Evolutionary conservation across 2,329 filamentous ascomycete genomes (phyloP).

Genomic region (Exophiala xenobiotica): DNA sequence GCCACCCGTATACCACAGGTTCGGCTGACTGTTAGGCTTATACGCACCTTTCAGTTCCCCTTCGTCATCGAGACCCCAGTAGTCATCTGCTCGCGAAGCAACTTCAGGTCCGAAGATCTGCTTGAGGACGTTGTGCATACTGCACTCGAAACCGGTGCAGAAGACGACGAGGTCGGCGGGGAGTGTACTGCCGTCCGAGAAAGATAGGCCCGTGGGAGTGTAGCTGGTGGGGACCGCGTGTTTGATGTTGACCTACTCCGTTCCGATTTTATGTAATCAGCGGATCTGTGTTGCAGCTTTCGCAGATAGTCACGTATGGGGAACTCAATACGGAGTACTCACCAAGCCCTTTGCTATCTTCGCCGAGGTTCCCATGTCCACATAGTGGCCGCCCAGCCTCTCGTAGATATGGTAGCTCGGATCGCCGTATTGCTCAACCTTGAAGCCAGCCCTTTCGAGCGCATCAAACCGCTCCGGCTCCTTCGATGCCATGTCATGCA

Average conservation of each 20-base stretch:
- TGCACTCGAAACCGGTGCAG: slow-evolving; percentile 47
- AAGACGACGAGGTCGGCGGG: slow-evolving; percentile 49
- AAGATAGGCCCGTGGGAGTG: slow-evolving; percentile 41
- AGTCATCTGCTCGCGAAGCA: slow-evolving; percentile 43
- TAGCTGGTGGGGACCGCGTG: slow-evolving; percentile 38
- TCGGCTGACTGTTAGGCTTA: slow-evolving; percentile 36
- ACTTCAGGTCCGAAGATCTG: slow-evolving; percentile 43
- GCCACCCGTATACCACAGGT: slow-evolving; percentile 43
- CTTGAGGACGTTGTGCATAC: slow-evolving; percentile 40
- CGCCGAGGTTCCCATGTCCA: slow-evolving; percentile 46
- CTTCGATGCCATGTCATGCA: slow-evolving; percentile 32
- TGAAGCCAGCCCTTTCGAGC: slow-evolving; percentile 44
- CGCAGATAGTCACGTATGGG: neutral
- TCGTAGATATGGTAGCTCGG: slow-evolving; percentile 41
- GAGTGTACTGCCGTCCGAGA: slow-evolving; percentile 43
- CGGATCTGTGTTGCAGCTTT: too few relatives aligned
- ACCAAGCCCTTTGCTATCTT: slow-evolving; percentile 41
- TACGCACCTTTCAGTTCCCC: slow-evolving; percentile 48
- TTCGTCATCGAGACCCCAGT: slow-evolving; percentile 47
- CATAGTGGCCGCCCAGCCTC: slow-evolving; percentile 48
- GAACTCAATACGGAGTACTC: slow-evolving; percentile 2
- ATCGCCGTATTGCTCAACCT: slow-evolving; percentile 38
- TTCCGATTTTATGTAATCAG: neutral
- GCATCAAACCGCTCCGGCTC: slow-evolving; percentile 38
- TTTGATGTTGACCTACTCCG: slow-evolving; percentile 42